These are phyloP conservation scores for Astrephomene gubernaculifera DNA, from an alignment of 139 green algal species.

Conservation along the genomic window DNA sequence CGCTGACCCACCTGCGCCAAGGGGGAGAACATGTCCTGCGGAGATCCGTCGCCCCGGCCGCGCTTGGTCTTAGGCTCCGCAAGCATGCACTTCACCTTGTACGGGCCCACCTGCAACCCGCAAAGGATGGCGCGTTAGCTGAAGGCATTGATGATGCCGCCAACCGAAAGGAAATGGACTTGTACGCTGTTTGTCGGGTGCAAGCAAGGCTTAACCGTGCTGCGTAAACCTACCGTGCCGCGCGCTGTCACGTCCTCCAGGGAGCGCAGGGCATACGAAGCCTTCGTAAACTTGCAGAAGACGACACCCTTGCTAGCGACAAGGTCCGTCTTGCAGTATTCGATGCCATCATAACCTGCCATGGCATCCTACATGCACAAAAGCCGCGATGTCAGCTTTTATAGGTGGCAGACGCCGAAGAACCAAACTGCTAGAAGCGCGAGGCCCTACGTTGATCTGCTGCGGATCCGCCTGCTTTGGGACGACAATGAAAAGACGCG, in stretches of 20 bases:
- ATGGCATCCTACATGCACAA: conserved; percentile 73
- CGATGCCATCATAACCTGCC: conserved; percentile 65
- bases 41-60: conserved; percentile 41
- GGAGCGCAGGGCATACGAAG: conserved; percentile 78
- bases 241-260: conserved; percentile 76
- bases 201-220: too few species aligned
- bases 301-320: conserved; percentile 89
- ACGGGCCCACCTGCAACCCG: conserved; percentile 79
- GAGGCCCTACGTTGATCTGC: conserved; percentile 79
- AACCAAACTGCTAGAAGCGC: too few species aligned
- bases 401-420: too few species aligned
- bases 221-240: conserved; percentile 38
- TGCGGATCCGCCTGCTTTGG: conserved; percentile 83
- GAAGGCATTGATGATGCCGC: too few species aligned
- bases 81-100: conserved; percentile 95
- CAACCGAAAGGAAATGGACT: too few species aligned
- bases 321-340: conserved; percentile 96
- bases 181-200: too few species aligned
- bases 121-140: too few species aligned
- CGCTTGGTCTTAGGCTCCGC: conserved; percentile 92
- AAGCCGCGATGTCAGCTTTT: too few species aligned
- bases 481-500: conserved; percentile 92
- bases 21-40: conserved; percentile 28
- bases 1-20: conserved; percentile 28
- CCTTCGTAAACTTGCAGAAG: conserved; percentile 89